Percentiles rank a stretch among this genome's conserved stretches.
Conservation (phyloP, 331 rosid genomes). For the Malus hybrid region DNA sequence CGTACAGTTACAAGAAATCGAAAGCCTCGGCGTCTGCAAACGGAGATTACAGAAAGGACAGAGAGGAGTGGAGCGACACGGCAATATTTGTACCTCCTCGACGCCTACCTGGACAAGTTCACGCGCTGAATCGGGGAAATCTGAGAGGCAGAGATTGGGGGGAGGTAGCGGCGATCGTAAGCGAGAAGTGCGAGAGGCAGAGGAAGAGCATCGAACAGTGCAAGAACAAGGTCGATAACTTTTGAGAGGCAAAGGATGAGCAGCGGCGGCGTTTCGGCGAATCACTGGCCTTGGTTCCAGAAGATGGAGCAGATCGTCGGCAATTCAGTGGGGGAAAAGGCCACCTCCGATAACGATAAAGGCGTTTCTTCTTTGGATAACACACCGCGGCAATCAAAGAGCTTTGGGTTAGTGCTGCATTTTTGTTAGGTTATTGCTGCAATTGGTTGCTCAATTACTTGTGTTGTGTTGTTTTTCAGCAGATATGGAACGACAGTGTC, state of each 20-base stretch:
- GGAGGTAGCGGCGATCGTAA: slow-evolving; percentile 80
- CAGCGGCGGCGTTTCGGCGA: slow-evolving; percentile 57
- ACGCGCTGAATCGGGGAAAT: slow-evolving; percentile 85
- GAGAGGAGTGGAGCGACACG: slow-evolving; percentile 97
- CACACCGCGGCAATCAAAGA: slow-evolving; percentile 69
- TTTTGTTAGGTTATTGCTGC: background rate
- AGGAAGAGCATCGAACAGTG: slow-evolving; percentile 92
- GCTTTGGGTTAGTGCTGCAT: slow-evolving; percentile 21
- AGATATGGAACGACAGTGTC: slow-evolving; percentile 53
- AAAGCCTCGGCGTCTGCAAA: slow-evolving; percentile 17
- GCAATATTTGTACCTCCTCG: slow-evolving; percentile 76
- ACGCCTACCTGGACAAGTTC: slow-evolving; percentile 89
- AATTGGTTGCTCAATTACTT: background rate
- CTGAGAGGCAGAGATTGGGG: slow-evolving; percentile 95
- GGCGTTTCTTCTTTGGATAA: slow-evolving; percentile 46
- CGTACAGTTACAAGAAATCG: slow-evolving; percentile 41
- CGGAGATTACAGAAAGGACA: slow-evolving; percentile 77
- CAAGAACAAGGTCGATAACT: slow-evolving; percentile 88
- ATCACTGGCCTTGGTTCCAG: slow-evolving; percentile 98
- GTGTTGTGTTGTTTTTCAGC: background rate
- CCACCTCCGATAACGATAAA: slow-evolving; percentile 59
- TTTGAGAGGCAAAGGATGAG: slow-evolving; percentile 87
- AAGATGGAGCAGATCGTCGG: slow-evolving; percentile 88
- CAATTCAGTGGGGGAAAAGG: slow-evolving; percentile 60
- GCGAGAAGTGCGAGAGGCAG: slow-evolving; percentile 77